Evolutionary conservation across 495 filamentous ascomycete genomes (phyloP).

Genomic region (Hyaloscypha bicolor): DNA sequence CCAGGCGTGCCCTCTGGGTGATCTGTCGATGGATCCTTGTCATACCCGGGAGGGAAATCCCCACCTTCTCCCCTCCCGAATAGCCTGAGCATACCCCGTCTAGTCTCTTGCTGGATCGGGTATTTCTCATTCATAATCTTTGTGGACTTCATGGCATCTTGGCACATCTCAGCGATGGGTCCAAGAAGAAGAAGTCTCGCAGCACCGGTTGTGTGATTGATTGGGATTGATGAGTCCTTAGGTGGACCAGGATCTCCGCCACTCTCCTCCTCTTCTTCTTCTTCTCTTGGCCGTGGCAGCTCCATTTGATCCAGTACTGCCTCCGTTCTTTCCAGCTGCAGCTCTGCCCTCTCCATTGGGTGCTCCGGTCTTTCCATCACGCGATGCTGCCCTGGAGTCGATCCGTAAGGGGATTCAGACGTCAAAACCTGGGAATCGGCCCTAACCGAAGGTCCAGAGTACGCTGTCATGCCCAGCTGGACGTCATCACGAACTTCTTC

Average conservation of each 20-base stretch:
- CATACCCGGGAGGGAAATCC: conserved; percentile 46
- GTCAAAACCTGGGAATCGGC: conserved; percentile 9
- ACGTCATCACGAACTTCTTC: conserved; percentile 1
- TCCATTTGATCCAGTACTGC: neutral
- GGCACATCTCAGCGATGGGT: conserved; percentile 60
- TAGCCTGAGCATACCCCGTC: conserved; percentile 72
- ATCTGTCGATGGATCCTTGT: conserved; percentile 35
- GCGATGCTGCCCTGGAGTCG: conserved; percentile 12
- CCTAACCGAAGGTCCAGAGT: conserved; percentile 2
- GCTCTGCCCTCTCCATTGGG: neutral
- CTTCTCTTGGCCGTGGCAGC: neutral
- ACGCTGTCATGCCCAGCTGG: neutral
- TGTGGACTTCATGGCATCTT: conserved; percentile 43
- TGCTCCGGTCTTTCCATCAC: conserved; percentile 3
- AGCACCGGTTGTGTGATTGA: conserved; percentile 80
- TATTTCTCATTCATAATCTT: conserved; percentile 54
- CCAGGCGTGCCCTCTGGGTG: conserved; percentile 34
- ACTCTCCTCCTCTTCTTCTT: conserved; percentile 33
- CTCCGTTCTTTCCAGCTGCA: neutral
- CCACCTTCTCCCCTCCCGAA: conserved; percentile 79
- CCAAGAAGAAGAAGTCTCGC: conserved; percentile 75
- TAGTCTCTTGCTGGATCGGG: conserved; percentile 72
- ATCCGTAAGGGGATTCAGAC: conserved; percentile 18
- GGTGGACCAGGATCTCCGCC: conserved; percentile 48
- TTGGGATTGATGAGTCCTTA: conserved; percentile 66